Percentiles rank a stretch among this genome's conserved stretches.
Evolutionary conservation across 164 flowering plant genomes (phyloP).

Genomic region (Annona cherimola): DNA sequence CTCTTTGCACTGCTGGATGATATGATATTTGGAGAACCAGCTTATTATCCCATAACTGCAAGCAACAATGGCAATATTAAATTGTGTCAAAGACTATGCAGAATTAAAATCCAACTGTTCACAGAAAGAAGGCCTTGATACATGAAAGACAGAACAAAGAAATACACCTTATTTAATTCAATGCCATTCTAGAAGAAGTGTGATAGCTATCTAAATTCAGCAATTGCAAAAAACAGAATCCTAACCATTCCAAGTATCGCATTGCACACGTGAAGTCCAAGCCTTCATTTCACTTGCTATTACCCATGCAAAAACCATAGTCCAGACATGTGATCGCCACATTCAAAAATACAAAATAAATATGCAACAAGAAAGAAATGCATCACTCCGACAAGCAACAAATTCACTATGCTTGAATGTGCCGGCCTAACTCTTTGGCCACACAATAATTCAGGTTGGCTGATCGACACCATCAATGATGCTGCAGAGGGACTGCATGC

Average conservation of each 20-base stretch:
- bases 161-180: neutral
- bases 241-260: neutral
- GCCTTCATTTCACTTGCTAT: neutral
- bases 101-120: neutral
- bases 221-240: neutral
- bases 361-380: neutral
- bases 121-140: neutral
- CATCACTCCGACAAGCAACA: neutral
- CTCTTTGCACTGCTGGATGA: slow-evolving; percentile 68
- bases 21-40: slow-evolving; percentile 63
- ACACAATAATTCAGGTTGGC: neutral
- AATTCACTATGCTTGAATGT: neutral
- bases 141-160: neutral
- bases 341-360: neutral
- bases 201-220: neutral
- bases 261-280: neutral
- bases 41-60: slow-evolving; percentile 89
- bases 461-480: neutral
- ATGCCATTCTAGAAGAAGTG: neutral
- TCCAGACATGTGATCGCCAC: neutral
- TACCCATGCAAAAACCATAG: neutral
- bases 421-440: neutral
- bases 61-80: neutral
- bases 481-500: neutral
- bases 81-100: neutral